A percentile compares a stretch with the other conserved stretches of the same genome.
phyloP scores from a whole-genome alignment of 2,329 filamentous ascomycete genomes.

The Claviceps spartinae region DNA sequence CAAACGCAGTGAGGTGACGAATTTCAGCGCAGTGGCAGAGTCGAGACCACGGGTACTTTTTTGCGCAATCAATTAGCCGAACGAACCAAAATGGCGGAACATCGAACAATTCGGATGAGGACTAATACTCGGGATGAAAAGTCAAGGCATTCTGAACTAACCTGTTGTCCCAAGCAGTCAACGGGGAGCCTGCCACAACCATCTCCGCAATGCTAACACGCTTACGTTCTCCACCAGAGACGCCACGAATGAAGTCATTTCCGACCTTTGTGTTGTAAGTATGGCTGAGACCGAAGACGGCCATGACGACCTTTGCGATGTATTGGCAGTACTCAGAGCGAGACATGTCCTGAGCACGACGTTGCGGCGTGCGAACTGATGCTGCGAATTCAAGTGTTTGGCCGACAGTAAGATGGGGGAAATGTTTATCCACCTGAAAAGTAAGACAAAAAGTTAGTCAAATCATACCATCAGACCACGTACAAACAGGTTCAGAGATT shows the following conservation, averaged over 20 bases:
- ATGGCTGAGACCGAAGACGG: slow-evolving; percentile 58
- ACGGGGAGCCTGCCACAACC: slow-evolving; percentile 45
- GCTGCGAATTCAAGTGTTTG: slow-evolving; percentile 63
- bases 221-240: slow-evolving; percentile 61
- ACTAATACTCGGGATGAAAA: background rate
- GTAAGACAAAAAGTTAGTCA: no score
- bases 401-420: slow-evolving; percentile 62
- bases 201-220: slow-evolving; percentile 75
- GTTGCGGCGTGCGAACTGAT: slow-evolving; percentile 51
- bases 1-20: slow-evolving; percentile 52
- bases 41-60: slow-evolving; percentile 54
- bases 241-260: slow-evolving; percentile 58
- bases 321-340: slow-evolving; percentile 46
- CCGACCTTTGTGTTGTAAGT: slow-evolving; percentile 62
- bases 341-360: slow-evolving; percentile 48
- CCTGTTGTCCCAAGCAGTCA: slow-evolving; percentile 56
- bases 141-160: slow-evolving; percentile 4
- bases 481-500: background rate
- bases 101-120: no score
- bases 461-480: no score
- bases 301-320: slow-evolving; percentile 54
- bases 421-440: slow-evolving; percentile 51
- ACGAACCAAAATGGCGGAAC: background rate
- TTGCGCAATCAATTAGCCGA: background rate
- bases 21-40: slow-evolving; percentile 59